A percentile compares a stretch with the other conserved stretches of the same genome.
These are phyloP conservation scores for Zalerion maritima DNA, from an alignment of 495 filamentous ascomycete species.

Conservation along the genomic window DNA sequence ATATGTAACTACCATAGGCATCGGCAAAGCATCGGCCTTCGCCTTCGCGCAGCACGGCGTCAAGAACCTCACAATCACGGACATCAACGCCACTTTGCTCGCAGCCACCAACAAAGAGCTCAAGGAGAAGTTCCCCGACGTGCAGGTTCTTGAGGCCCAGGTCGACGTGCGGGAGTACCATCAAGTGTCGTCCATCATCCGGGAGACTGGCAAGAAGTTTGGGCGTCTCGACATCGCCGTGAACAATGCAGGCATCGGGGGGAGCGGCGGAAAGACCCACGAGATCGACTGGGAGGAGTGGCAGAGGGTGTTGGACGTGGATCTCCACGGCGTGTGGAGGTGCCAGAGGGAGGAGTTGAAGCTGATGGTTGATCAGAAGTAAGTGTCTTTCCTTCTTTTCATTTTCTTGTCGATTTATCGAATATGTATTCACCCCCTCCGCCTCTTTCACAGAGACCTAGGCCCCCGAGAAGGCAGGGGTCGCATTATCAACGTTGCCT, in stretches of 20 bases:
- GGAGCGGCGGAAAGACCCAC: conserved; percentile 35
- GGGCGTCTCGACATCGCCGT: conserved; percentile 45
- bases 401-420: no score
- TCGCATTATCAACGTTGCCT: conserved; percentile 52
- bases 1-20: conserved; percentile 11
- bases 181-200: conserved; percentile 16
- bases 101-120: conserved; percentile 12
- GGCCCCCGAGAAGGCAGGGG: conserved; percentile 39
- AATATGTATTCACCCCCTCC: no score
- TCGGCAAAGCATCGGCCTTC: conserved; percentile 21
- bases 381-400: conserved; percentile 1
- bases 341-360: conserved; percentile 28
- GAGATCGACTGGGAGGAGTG: conserved; percentile 19
- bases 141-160: conserved; percentile 16
- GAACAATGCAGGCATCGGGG: conserved; percentile 55
- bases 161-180: conserved; percentile 17
- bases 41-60: conserved; percentile 21
- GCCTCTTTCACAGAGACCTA: conserved; percentile 26
- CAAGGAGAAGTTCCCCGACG: conserved; percentile 11
- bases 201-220: conserved; percentile 31
- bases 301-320: conserved; percentile 26
- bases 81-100: conserved; percentile 14
- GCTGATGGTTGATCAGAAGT: conserved; percentile 35
- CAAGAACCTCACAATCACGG: conserved; percentile 17
- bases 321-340: conserved; percentile 30